Base-by-base conservation (phyloP, 176 grass and related monocot species). In the Otatea glauca region DNA sequence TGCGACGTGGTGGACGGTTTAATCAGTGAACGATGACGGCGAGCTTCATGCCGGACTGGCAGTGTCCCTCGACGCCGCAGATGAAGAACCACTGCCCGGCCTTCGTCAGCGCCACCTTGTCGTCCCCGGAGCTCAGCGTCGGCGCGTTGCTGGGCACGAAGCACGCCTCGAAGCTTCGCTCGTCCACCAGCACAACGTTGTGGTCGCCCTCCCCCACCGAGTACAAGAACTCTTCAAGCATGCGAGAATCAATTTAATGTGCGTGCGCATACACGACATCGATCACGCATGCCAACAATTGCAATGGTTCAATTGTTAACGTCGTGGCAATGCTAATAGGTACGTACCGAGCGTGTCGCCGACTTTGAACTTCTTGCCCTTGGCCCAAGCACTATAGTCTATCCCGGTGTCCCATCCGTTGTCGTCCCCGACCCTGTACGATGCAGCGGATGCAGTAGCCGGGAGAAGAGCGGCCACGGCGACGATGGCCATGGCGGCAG, bases 281-380 rank as follows among this genome's bases (percentile, higher is more conserved):
- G 9, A 15, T 20, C 79, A n/a, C 35, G 15, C 62, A n/a, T 25
- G 37, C 14, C 12, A 16, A 25, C 7, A 8, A 20, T 17, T 18
- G 44, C 0, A 56, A 0, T 9, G 54, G 55, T 7, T 18, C 51
- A 1, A 18, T 18, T 7, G 51, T 2, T 54, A 54, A 54, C 3
- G 54, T 0, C 7, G 54, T 9, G 54, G 54, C 54, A 56, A 0
- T 27, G 7, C 8, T 14, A 14, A 5, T 14, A 14, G 3, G 5
- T 0, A 35, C 50, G 9, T 50, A 81, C 87, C 82, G 61, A 89
- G 88, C 12, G 81, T 86, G 86, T 92, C 87, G 59, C 86, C 83
- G 74, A 83, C 83, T 9, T 21, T 56, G 78, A 92, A 89, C 13
- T n/a, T 7, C 86, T 88, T 89, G 86, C 79, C 90, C 2, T 25